Evolutionary conservation across 108 stramenopile species (phyloP), one percentile per base, ranked within the genome.

Genomic region (Nitzschia putrida): DNA sequence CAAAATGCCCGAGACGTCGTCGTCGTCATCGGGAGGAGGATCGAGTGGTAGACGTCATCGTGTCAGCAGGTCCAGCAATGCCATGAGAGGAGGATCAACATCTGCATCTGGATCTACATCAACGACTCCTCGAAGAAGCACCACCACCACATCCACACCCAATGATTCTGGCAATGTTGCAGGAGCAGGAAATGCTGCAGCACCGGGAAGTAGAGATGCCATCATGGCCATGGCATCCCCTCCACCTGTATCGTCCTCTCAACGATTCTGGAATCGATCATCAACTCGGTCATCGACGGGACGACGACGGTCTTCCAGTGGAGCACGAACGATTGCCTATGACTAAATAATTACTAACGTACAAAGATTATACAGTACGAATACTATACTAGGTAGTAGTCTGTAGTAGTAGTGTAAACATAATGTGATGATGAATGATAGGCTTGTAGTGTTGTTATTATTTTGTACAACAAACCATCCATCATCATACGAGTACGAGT

Each of bases 201-300:
- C 65, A 37, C 9, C 51, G 1, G 38, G 14, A 2, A 41, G 25
- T 14, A 24, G 14, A n/a, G 65, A 43, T 66, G 22, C 34, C 0
- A 10, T 13, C 13, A 53, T 66, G 50, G 14, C 42, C 11, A 20
- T 39, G 47, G 12, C 21, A 42, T 50, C 63, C 1, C 52, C 52
- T 7, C 65, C 65, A 10, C 50, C 65, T 25, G 53, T 66, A 5
- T 53, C 65, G 13, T 44, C 61, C 8, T 53, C 51, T 29, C 52
- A 66, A 53, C 65, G 65, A 9, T 66, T 66, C 53, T 66, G 65
- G 65, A 66, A 66, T 53, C 65, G 65, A n/a, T 11, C n/a, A n/a
- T n/a, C 45, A 0, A 56, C 29, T 34, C 29, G 29, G 29, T 34
- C 29, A 3, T n/a, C n/a, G n/a, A n/a, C n/a, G n/a, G n/a, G n/a